These are phyloP conservation scores for Fonsecaea monophora DNA, from an alignment of 2,329 filamentous ascomycete genomes.

Conservation along the genomic window DNA sequence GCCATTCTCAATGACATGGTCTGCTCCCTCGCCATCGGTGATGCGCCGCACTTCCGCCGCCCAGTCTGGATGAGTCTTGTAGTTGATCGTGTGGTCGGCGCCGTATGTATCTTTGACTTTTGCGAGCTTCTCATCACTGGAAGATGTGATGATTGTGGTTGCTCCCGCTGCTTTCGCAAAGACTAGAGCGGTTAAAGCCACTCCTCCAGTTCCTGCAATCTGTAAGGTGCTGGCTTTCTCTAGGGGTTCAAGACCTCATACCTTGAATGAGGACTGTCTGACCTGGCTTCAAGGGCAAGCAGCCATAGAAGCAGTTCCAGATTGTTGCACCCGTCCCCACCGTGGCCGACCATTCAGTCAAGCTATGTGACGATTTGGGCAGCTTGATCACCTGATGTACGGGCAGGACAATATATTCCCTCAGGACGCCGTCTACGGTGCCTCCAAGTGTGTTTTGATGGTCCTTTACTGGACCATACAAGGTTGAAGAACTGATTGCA, in stretches of 20 bases:
- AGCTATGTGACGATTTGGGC: constrained; percentile 47
- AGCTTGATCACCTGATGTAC: constrained; percentile 50
- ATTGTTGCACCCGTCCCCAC: constrained; percentile 56
- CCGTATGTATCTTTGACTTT: constrained; percentile 48
- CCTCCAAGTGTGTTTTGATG: constrained; percentile 41
- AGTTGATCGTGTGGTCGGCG: constrained; percentile 58
- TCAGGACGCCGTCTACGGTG: constrained; percentile 49
- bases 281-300: constrained; percentile 49
- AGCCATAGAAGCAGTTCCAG: constrained; percentile 58
- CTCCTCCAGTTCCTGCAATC: constrained; percentile 54
- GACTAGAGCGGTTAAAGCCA: constrained; percentile 54
- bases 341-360: constrained; percentile 48
- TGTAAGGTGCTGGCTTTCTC: neutral
- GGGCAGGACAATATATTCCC: constrained; percentile 53
- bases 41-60: constrained; percentile 52
- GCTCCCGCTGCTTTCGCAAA: constrained; percentile 57
- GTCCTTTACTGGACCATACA: constrained; percentile 47
- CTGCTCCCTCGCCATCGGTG: constrained; percentile 55
- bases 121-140: constrained; percentile 57
- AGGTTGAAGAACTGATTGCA: constrained; percentile 48
- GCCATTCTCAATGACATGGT: constrained; percentile 51
- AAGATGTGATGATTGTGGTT: constrained; percentile 59
- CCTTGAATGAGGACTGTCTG: constrained; percentile 49
- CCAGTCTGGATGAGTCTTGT: constrained; percentile 56
- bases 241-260: constrained; percentile 22